phyloP scores from a whole-genome alignment of 208 protist species.

The Vickermania ingenoplastis region DNA sequence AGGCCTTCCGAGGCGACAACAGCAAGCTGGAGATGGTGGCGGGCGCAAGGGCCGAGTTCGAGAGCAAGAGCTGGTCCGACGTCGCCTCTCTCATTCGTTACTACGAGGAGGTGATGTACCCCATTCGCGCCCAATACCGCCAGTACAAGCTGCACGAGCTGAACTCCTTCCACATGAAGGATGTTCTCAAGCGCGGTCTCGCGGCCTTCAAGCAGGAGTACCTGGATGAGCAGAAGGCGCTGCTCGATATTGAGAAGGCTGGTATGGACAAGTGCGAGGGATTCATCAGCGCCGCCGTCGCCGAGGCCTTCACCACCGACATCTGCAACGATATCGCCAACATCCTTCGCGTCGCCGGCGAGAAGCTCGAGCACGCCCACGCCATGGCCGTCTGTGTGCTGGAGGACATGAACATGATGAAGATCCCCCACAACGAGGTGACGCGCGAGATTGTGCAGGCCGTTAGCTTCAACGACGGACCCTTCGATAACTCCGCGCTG shows the following conservation, averaged over 20 bases:
- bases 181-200: slow-evolving; percentile 81
- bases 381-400: slow-evolving; percentile 66
- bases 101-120: slow-evolving; percentile 82
- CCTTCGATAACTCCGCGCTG: slow-evolving; percentile 77
- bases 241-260: slow-evolving; percentile 50
- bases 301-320: slow-evolving; percentile 52
- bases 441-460: slow-evolving; percentile 67
- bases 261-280: slow-evolving; percentile 60
- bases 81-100: slow-evolving; percentile 41
- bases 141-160: slow-evolving; percentile 58
- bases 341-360: slow-evolving; percentile 75
- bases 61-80: slow-evolving; percentile 48
- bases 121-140: slow-evolving; percentile 39
- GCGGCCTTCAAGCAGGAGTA: slow-evolving; percentile 84
- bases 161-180: slow-evolving; percentile 78
- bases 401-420: slow-evolving; percentile 83
- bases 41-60: slow-evolving; percentile 60
- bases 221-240: slow-evolving; percentile 69
- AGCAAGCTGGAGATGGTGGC: slow-evolving; percentile 26
- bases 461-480: slow-evolving; percentile 67
- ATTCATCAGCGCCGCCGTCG: slow-evolving; percentile 37
- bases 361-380: slow-evolving; percentile 58
- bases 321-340: slow-evolving; percentile 85
- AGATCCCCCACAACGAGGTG: slow-evolving; percentile 55
- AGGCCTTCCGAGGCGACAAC: slow-evolving; percentile 13